These are phyloP conservation scores for Capronia americana DNA, from an alignment of 2,329 filamentous ascomycete species.

Conservation along the genomic window DNA sequence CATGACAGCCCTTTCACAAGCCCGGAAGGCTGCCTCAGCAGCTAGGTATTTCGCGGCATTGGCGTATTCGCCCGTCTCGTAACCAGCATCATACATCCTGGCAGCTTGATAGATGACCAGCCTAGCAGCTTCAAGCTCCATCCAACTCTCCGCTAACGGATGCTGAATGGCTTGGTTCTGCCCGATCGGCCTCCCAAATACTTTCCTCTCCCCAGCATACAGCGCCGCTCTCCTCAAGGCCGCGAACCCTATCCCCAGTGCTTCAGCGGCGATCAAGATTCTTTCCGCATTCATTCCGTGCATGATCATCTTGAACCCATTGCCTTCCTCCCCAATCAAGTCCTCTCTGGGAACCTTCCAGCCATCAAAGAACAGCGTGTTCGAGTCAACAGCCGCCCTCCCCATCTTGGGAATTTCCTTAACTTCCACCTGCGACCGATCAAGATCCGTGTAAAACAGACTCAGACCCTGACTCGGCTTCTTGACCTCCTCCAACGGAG, in stretches of 20 bases:
- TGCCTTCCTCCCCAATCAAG: conserved; percentile 51
- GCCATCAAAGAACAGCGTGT: conserved; percentile 53
- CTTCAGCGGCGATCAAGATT: conserved; percentile 48
- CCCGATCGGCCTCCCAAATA: conserved; percentile 65
- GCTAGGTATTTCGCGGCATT: conserved; percentile 65
- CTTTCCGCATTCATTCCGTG: conserved; percentile 50
- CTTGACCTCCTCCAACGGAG: conserved; percentile 49
- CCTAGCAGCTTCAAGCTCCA: conserved; percentile 67
- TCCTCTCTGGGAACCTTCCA: conserved; percentile 51
- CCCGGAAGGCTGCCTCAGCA: conserved; percentile 66
- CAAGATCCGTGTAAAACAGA: conserved; percentile 55
- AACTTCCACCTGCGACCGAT: conserved; percentile 47
- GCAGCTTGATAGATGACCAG: conserved; percentile 67
- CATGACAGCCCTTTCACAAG: conserved; percentile 65
- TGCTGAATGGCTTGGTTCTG: conserved; percentile 67
- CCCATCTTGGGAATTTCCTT: conserved; percentile 57
- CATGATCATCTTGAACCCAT: conserved; percentile 55
- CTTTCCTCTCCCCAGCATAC: conserved; percentile 58
- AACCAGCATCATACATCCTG: conserved; percentile 61
- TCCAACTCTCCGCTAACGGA: conserved; percentile 64
- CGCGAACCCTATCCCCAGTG: conserved; percentile 54
- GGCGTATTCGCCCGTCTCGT: conserved; percentile 61
- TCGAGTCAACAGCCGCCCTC: conserved; percentile 53
- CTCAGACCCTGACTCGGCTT: conserved; percentile 53
- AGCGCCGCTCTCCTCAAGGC: conserved; percentile 51